phyloP scores from a whole-genome alignment of 345 rosid genomes.

The Raphanus raphanistrum region DNA sequence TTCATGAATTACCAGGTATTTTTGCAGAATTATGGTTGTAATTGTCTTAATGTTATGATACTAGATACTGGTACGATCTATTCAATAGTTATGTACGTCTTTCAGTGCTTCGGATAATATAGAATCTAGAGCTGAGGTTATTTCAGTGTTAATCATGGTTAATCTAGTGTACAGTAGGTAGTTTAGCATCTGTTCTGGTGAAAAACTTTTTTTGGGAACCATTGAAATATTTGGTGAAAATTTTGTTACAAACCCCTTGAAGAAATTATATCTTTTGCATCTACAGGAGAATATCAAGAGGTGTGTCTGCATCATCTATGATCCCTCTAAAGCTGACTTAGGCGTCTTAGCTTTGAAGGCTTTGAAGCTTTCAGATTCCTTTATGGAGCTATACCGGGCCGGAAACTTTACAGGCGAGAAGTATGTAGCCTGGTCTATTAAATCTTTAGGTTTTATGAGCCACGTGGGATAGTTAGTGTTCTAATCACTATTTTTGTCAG shows the following conservation, averaged over 20 bases:
- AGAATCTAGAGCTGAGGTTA: background rate
- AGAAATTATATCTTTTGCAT: background rate
- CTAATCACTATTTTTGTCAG: constrained; percentile 40
- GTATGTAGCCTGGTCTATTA: constrained; percentile 46
- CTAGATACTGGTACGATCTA: background rate
- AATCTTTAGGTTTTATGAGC: constrained; percentile 8
- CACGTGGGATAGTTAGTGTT: background rate
- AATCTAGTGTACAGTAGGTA: background rate
- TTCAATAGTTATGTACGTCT: background rate
- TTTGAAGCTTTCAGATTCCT: constrained; percentile 93
- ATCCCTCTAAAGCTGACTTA: constrained; percentile 88
- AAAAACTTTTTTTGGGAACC: background rate
- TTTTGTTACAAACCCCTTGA: background rate
- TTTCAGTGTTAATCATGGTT: background rate
- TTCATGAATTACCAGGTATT: constrained; percentile 99
- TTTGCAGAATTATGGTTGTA: background rate
- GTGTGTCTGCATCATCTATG: constrained; percentile 96
- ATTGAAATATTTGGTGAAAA: background rate
- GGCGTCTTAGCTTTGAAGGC: constrained; percentile 97
- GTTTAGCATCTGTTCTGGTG: background rate
- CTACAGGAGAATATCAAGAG: constrained; percentile 88
- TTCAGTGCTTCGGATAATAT: background rate
- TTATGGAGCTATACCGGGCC: constrained; percentile 84
- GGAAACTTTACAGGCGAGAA: constrained; percentile 93
- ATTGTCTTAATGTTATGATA: background rate